Evolutionary conservation across 2,329 filamentous ascomycete species (phyloP).

Genomic region (Monilinia fructicola): DNA sequence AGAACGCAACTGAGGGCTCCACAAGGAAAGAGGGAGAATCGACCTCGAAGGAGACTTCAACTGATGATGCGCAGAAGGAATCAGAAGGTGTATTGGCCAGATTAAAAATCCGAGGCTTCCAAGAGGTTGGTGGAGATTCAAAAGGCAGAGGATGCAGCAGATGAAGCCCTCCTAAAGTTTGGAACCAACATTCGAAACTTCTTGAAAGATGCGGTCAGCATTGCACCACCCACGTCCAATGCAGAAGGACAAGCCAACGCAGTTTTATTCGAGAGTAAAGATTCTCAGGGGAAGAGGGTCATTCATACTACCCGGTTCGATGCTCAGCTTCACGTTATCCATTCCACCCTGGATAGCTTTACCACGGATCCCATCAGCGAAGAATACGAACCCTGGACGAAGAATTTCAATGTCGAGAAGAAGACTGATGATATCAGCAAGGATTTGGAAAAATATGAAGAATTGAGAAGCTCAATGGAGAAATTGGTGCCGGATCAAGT

Average conservation of each 20-base stretch:
- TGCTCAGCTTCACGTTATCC: conserved; percentile 92
- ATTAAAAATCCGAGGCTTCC: conserved; percentile 72
- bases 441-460: conserved; percentile 82
- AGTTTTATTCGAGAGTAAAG: conserved; percentile 91
- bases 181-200: conserved; percentile 88
- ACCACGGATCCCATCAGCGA: conserved; percentile 73
- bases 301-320: conserved; percentile 95
- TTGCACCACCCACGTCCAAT: conserved; percentile 67
- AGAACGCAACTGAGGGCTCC: conserved; percentile 32
- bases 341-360: conserved; percentile 80
- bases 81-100: conserved; percentile 70
- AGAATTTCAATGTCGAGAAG: conserved; percentile 73
- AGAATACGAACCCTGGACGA: conserved; percentile 73
- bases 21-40: conserved; percentile 30
- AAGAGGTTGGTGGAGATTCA: conserved; percentile 87
- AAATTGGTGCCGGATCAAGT: conserved; percentile 90
- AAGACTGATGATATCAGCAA: conserved; percentile 81
- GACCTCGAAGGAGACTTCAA: conserved; percentile 46
- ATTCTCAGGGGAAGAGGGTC: conserved; percentile 83
- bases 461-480: conserved; percentile 88
- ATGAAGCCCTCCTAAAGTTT: conserved; percentile 90
- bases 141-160: conserved; percentile 89
- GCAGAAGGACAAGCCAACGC: conserved; percentile 53
- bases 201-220: conserved; percentile 83
- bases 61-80: conserved; percentile 49